phyloP scores from a whole-genome alignment of 768 basidiomycete genomes.

The Leccinum broughii region DNA sequence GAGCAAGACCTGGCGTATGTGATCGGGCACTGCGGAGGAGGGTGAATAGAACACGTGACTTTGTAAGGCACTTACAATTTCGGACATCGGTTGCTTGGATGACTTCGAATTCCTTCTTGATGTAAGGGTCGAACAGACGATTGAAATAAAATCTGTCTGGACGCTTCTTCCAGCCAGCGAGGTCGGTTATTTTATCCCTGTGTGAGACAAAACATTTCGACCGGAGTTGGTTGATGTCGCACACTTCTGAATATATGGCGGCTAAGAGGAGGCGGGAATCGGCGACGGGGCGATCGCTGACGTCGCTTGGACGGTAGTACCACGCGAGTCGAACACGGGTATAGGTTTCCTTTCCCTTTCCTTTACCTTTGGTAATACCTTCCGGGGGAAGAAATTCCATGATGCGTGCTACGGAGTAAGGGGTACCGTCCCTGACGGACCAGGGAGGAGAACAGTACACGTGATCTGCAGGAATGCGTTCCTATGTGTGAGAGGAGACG shows the following conservation, averaged over 20 bases:
- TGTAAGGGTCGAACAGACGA: slow-evolving; percentile 94
- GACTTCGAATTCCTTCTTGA: slow-evolving; percentile 97
- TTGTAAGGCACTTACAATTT: slow-evolving; percentile 65
- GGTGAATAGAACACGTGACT: slow-evolving; percentile 21
- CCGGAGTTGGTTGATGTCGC: slow-evolving; percentile 91
- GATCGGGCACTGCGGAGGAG: slow-evolving; percentile 63
- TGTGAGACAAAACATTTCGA: slow-evolving; percentile 93
- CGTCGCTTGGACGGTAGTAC: slow-evolving; percentile 97
- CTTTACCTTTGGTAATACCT: slow-evolving; percentile 63
- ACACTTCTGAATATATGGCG: slow-evolving; percentile 94
- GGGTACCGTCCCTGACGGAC: slow-evolving; percentile 89
- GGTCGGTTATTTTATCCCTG: slow-evolving; percentile 91
- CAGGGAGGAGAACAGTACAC: slow-evolving; percentile 96
- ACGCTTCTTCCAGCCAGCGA: slow-evolving; percentile 90
- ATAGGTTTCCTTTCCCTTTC: slow-evolving; percentile 65
- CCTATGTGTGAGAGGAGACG: slow-evolving; percentile 18
- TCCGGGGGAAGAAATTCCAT: slow-evolving; percentile 93
- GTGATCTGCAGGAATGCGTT: slow-evolving; percentile 69
- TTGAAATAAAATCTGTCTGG: slow-evolving; percentile 97
- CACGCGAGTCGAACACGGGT: slow-evolving; percentile 90
- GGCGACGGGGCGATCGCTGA: slow-evolving; percentile 85
- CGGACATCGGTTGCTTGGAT: slow-evolving; percentile 82
- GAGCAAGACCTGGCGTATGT: slow-evolving; percentile 75
- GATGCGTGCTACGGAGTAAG: slow-evolving; percentile 93
- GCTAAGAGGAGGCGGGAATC: slow-evolving; percentile 92